Percentiles rank a stretch among this genome's conserved stretches.
Conservation (phyloP, 164 flowering plant genomes). For the Piper longum region DNA sequence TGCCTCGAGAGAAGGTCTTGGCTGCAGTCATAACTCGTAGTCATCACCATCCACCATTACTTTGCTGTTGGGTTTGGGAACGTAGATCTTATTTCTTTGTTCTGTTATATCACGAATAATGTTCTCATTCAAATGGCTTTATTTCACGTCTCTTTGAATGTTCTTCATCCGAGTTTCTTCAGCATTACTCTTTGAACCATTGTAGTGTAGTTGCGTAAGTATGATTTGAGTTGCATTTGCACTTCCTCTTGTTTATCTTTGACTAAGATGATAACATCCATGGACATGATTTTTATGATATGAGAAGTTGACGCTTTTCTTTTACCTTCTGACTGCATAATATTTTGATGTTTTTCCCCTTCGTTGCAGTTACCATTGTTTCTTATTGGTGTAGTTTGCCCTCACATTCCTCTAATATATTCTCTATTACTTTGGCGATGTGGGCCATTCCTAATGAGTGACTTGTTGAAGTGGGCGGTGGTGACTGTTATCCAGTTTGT, state of each 20-base stretch:
- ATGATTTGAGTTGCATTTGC: no score
- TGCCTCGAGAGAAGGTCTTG: not conserved
- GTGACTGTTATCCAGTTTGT: conserved; percentile 83
- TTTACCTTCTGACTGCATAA: not conserved
- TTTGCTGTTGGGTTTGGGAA: no score
- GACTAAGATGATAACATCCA: no score
- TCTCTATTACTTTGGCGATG: conserved; percentile 67
- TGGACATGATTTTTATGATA: no score
- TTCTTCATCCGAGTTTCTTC: no score
- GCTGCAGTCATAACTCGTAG: not conserved
- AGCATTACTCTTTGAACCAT: no score
- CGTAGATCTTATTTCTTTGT: no score
- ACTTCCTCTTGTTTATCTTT: no score
- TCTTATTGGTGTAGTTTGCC: conserved; percentile 76
- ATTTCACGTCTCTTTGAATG: no score
- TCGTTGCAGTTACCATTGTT: conserved; percentile 66
- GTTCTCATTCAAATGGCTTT: no score
- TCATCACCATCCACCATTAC: not conserved
- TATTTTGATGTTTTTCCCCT: not conserved
- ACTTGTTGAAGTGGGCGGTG: conserved; percentile 88
- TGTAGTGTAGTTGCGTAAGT: no score
- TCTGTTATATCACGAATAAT: no score
- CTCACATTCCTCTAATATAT: conserved; percentile 66
- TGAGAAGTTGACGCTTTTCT: not conserved
- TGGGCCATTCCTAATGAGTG: conserved; percentile 91